A percentile compares a stretch with the other conserved stretches of the same genome.
These are phyloP conservation scores for Abrus pulchellus DNA, from an alignment of 306 rosid species.

Conservation along the genomic window DNA sequence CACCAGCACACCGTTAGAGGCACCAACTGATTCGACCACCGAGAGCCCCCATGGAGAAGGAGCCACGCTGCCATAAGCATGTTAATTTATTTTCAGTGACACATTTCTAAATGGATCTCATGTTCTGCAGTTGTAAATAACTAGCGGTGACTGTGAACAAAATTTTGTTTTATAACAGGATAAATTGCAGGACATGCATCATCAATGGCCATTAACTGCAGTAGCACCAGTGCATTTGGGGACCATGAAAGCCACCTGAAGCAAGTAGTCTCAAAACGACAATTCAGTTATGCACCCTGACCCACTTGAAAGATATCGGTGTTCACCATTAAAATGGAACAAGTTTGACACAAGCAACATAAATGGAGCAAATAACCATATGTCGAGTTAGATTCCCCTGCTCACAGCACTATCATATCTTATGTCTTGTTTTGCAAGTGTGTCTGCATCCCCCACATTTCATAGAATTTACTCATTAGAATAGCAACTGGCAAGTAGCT, in stretches of 20 bases:
- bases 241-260: slow-evolving; percentile 24
- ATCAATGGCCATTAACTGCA: not conserved
- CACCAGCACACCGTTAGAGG: not conserved
- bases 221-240: not conserved
- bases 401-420: slow-evolving; percentile 42
- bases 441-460: slow-evolving; percentile 2
- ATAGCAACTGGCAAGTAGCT: not conserved
- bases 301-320: slow-evolving; percentile 37
- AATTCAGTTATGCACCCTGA: not conserved
- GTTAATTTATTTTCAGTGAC: slow-evolving; percentile 3
- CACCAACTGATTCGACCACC: not conserved
- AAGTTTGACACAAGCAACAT: slow-evolving; percentile 22
- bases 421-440: slow-evolving; percentile 1
- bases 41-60: not conserved
- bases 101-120: not conserved
- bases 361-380: not conserved
- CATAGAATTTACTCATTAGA: slow-evolving; percentile 14
- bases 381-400: slow-evolving; percentile 9
- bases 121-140: not conserved
- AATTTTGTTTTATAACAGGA: not conserved
- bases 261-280: slow-evolving; percentile 21
- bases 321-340: slow-evolving; percentile 16
- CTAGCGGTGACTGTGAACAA: not conserved
- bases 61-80: not conserved
- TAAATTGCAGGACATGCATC: not conserved